phyloP scores from a whole-genome alignment of 306 rosid genomes.

The Trifolium dubium region DNA sequence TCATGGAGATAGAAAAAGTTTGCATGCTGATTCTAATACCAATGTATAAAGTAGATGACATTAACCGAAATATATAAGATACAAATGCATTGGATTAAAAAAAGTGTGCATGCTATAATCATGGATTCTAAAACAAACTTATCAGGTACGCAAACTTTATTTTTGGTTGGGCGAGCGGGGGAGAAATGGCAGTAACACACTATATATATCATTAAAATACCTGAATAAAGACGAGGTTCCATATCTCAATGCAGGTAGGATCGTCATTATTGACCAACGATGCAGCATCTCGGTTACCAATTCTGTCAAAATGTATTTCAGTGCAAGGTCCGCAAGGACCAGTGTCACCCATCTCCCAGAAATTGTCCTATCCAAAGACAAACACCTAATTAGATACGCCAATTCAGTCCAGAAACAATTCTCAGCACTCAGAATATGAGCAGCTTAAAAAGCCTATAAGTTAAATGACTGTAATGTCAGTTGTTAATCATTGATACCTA shows the following conservation, averaged over 20 bases:
- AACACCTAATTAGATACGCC: conserved; percentile 32
- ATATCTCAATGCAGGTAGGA: conserved; percentile 95
- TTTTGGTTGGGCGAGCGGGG: background rate
- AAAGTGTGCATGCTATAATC: conserved; percentile 13
- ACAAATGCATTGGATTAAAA: conserved; percentile 6
- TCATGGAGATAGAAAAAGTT: background rate
- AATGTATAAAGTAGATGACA: background rate
- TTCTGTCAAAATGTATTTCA: conserved; percentile 92
- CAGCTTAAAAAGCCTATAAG: conserved; percentile 11
- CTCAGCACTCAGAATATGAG: background rate
- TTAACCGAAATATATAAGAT: conserved; percentile 21
- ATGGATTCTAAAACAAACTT: conserved; percentile 11
- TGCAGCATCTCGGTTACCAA: conserved; percentile 97
- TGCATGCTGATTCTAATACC: conserved; percentile 19
- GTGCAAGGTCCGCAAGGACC: conserved; percentile 99
- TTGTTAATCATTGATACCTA: conserved; percentile 30
- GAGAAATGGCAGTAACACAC: conserved; percentile 3
- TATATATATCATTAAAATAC: conserved; percentile 45
- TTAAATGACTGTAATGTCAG: background rate
- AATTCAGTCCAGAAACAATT: conserved; percentile 7
- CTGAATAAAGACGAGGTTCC: conserved; percentile 98
- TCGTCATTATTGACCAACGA: conserved; percentile 87
- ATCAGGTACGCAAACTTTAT: conserved; percentile 20
- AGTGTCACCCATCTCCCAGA: conserved; percentile 99
- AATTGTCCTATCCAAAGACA: conserved; percentile 74